These are phyloP conservation scores for Tylopilus sp. DNA, from an alignment of 1,284 basidiomycete genomes.

Conservation along the genomic window DNA sequence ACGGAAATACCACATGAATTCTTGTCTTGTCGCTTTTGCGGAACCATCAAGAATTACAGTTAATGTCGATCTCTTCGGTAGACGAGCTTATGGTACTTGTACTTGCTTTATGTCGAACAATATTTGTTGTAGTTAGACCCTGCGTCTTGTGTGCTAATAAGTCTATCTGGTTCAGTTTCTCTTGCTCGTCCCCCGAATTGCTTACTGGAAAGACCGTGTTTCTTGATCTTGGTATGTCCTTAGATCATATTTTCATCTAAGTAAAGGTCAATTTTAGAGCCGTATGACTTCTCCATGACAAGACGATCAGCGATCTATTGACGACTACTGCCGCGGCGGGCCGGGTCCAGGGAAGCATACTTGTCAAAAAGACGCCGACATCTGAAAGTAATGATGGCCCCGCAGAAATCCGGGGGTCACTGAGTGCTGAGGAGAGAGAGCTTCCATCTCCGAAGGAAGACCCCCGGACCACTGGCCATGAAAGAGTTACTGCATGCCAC, in stretches of 20 bases:
- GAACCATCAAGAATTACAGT: constrained; percentile 56
- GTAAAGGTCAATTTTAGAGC: not conserved
- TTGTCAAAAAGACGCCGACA: no score
- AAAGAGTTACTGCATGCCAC: not conserved
- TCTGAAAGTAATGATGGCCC: no score
- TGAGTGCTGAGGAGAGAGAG: not conserved
- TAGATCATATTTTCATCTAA: not conserved
- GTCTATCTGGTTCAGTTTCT: not conserved
- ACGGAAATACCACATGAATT: constrained; percentile 57
- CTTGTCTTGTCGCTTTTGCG: constrained; percentile 76
- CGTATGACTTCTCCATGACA: not conserved
- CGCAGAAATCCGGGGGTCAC: no score
- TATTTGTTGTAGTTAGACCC: not conserved
- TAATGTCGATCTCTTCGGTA: constrained; percentile 21
- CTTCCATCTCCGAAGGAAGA: no score
- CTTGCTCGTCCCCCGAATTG: not conserved
- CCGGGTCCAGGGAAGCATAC: no score
- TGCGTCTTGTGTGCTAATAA: not conserved
- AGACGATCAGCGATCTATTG: no score
- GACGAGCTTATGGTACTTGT: constrained; percentile 11
- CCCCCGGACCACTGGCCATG: no score
- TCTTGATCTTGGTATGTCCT: not conserved
- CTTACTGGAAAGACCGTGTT: not conserved
- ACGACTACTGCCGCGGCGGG: no score
- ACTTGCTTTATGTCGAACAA: not conserved